Percentiles rank a stretch among this genome's conserved stretches.
phyloP scores from a whole-genome alignment of 2,329 filamentous ascomycete species.

The Aspergillus sojae region DNA sequence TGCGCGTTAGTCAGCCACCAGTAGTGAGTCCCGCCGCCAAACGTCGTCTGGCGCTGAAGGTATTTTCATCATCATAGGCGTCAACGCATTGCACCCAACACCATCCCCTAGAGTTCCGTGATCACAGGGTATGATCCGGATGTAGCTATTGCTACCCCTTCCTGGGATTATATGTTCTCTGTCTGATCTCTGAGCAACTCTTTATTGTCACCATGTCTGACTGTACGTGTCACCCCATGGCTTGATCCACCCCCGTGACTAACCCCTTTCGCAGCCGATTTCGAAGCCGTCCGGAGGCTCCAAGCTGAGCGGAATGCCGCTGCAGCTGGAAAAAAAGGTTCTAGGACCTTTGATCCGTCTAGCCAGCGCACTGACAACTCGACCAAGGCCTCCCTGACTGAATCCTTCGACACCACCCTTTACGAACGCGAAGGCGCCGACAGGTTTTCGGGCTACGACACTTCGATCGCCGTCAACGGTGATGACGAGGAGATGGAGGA shows the following conservation, averaged over 20 bases:
- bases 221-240: constrained; percentile 35
- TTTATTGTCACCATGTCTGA: constrained; percentile 45
- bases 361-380: constrained; percentile 80
- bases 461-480: constrained; percentile 78
- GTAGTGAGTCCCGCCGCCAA: constrained; percentile 1
- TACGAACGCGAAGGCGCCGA: constrained; percentile 79
- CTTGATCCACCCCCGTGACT: constrained; percentile 24
- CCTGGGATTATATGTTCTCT: constrained; percentile 31
- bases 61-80: constrained; percentile 19
- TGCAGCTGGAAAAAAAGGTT: constrained; percentile 76
- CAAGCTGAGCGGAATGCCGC: constrained; percentile 90
- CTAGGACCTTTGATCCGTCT: constrained; percentile 74
- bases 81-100: constrained; percentile 20
- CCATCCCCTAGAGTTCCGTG: constrained; percentile 30
- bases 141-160: constrained; percentile 35
- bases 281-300: constrained; percentile 82
- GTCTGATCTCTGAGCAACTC: constrained; percentile 27
- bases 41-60: constrained; percentile 23
- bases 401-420: constrained; percentile 80
- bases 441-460: constrained; percentile 87
- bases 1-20: not conserved
- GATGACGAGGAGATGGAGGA: constrained; percentile 80
- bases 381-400: constrained; percentile 88
- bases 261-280: constrained; percentile 63
- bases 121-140: constrained; percentile 36